Evolutionary conservation across 2,329 filamentous ascomycete genomes (phyloP).

Genomic region (Shiraia bambusicola): DNA sequence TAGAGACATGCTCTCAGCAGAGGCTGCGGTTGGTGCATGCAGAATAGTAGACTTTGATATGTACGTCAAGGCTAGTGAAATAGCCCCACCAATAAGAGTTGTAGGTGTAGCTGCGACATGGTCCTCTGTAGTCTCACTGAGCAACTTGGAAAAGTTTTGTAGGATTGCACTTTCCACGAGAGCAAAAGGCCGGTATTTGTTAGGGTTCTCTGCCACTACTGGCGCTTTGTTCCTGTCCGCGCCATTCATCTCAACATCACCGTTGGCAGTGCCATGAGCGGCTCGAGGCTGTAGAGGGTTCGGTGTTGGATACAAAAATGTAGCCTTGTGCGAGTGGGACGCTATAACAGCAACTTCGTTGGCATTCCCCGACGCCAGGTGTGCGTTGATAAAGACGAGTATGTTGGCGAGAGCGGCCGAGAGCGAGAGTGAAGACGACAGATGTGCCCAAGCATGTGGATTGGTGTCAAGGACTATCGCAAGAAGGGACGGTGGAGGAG

Average conservation of each 20-base stretch:
- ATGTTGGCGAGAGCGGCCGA: constrained; percentile 84
- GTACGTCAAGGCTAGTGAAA: constrained; percentile 85
- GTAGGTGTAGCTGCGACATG: constrained; percentile 70
- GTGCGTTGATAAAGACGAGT: constrained; percentile 94
- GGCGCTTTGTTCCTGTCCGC: constrained; percentile 18
- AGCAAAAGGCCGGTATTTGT: constrained; percentile 92
- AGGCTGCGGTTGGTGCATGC: constrained; percentile 39
- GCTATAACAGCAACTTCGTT: constrained; percentile 93
- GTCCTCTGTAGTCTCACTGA: constrained; percentile 63
- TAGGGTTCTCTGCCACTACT: constrained; percentile 56
- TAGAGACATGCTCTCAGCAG: constrained; percentile 47
- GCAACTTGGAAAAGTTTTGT: constrained; percentile 69
- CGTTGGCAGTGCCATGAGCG: constrained; percentile 23
- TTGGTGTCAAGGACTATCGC: constrained; percentile 95
- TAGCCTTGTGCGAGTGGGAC: constrained; percentile 80
- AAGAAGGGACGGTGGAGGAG: constrained; percentile 74
- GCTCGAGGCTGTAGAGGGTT: constrained; percentile 17
- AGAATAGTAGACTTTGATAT: constrained; percentile 77
- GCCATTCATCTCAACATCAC: constrained; percentile 32
- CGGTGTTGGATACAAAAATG: constrained; percentile 81
- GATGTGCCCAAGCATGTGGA: constrained; percentile 85
- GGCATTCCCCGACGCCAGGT: constrained; percentile 88
- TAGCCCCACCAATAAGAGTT: constrained; percentile 85
- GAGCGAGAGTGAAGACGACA: constrained; percentile 73
- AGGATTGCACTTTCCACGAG: constrained; percentile 82